Base-by-base conservation (phyloP, 441 rosid genomes). In the Omphalea diandra region DNA sequence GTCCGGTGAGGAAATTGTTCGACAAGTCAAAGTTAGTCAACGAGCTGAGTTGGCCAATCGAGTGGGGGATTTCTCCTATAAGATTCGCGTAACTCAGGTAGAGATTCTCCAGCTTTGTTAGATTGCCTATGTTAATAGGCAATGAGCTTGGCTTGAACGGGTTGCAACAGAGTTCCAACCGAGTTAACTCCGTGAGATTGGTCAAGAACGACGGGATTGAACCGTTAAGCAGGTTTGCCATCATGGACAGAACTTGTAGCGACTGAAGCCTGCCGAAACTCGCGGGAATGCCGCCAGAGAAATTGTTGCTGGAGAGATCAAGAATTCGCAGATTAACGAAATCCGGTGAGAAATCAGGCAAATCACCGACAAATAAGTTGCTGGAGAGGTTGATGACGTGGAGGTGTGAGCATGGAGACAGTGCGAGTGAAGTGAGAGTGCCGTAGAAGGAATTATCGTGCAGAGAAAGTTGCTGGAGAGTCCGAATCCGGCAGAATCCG, bases 401-500 rank as follows among this genome's bases (percentile, higher is more conserved):
- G 29, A 91, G 43, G 5, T 67, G 85, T 27, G 81, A 83, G 70
- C 97, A 91, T 5, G 81, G 82, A 8, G 91, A 75, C 49, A 89
- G 75, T n/a, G 79, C 61, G 31, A 8, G 70, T 59, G 84, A 66
- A 52, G 77, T 69, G 7, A 87, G 70, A 65, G 83, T 63, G 26
- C 90, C 93, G 55, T 68, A 55, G 72, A 91, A 49, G 24, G 0
- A 1, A 68, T 91, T 91, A 6, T 43, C 17, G 0, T 73, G 68
- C 3, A 91, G 82, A 32, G 69, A 46, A 74, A 91, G 84, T 22
- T 61, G 75, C 68, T 65, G 67, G 44, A 91, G 91, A 0, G 93
- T 84, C 73, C 63, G 81, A 64, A 91, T 83, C 71, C 81, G 83
- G 66, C 94, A 89, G 50, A 91, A 84, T 4, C 83, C 86, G 36